Evolutionary conservation across 192 early-diverging fungal species (phyloP).

Genomic region (Linnemannia exigua): DNA sequence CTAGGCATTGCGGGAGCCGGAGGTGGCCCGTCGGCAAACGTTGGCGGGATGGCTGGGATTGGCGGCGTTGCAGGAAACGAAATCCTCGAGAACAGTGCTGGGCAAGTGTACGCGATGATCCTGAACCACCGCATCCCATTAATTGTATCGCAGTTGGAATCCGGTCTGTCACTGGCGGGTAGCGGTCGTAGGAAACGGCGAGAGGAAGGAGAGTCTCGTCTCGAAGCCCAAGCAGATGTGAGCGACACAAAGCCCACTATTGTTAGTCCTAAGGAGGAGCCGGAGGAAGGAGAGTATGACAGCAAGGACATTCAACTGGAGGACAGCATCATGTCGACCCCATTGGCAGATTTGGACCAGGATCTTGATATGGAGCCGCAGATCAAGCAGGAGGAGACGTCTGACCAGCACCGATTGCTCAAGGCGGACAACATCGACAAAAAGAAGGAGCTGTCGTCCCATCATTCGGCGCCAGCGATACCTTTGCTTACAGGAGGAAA

Average conservation of each 20-base stretch:
- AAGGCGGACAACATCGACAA: not conserved
- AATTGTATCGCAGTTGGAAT: constrained; percentile 50
- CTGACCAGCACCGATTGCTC: not conserved
- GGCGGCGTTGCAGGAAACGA: constrained; percentile 29
- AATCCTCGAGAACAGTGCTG: constrained; percentile 38
- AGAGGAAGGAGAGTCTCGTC: not conserved
- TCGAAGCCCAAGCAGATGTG: not conserved
- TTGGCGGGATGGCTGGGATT: constrained; percentile 33
- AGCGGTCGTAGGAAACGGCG: not conserved
- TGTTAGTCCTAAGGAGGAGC: not conserved
- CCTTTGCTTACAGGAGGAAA: constrained; percentile 1
- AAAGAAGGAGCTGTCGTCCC: not conserved
- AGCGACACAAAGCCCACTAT: not conserved
- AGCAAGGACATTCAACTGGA: not conserved
- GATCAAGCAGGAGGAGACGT: not conserved
- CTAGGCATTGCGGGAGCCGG: constrained; percentile 3
- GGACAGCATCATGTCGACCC: not conserved
- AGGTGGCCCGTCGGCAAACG: not conserved
- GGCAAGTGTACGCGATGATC: constrained; percentile 61
- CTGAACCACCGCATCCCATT: constrained; percentile 65
- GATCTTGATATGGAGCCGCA: constrained; percentile 32
- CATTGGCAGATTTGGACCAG: constrained; percentile 22
- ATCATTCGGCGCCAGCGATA: not conserved
- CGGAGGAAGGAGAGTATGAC: constrained; percentile 1
- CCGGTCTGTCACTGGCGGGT: not conserved